Base-by-base conservation (phyloP, 176 grass and related monocot genomes). In the Triticum urartu region DNA sequence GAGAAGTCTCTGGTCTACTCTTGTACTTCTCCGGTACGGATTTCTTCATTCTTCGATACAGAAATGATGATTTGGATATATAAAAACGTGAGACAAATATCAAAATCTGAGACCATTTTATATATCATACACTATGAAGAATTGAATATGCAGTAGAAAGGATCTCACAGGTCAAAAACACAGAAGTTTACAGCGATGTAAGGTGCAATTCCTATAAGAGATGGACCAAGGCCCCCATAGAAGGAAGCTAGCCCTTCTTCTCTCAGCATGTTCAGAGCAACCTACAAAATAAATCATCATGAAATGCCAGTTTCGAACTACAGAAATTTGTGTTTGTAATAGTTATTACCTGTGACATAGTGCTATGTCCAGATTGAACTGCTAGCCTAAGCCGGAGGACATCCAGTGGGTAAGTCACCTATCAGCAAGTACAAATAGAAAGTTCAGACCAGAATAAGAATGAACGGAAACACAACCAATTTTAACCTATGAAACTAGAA, bases 141-240 rank as follows among this genome's bases (percentile, higher is more conserved):
- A 59, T 3, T 59, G 56, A 59, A 59, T 3, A 85, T 72, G 71
- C 28, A 45, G 65, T 58, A 35, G 56, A 85, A 65, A 80, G 87
- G 86, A 89, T 75, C 94, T 99, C 72, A 99, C 97, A 99, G 80
- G 90, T 99, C 97, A 94, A 99, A 99, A 86, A 99, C 91, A 88
- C 97, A 99, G 85, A 99, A 99, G 84, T 99, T 99, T 64, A 99
- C 81, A 81, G 97, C 97, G 85, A 99, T 96, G 90, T 99, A 99
- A 72, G 97, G 97, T 20, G 94, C 97, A 77, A 99, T 99, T 79
- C 85, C 88, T 70, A 99, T 79, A 87, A 99, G 91, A 89, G 97
- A 99, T 78, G 97, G 97, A 86, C 97, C 97, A 54, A 99, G 83
- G 61, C 97, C 97, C 79, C 83, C 69, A 43, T 99, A 99, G 86